Evolutionary conservation across 1,284 basidiomycete species (phyloP).

Genomic region (Cryptococcus hybrid): DNA sequence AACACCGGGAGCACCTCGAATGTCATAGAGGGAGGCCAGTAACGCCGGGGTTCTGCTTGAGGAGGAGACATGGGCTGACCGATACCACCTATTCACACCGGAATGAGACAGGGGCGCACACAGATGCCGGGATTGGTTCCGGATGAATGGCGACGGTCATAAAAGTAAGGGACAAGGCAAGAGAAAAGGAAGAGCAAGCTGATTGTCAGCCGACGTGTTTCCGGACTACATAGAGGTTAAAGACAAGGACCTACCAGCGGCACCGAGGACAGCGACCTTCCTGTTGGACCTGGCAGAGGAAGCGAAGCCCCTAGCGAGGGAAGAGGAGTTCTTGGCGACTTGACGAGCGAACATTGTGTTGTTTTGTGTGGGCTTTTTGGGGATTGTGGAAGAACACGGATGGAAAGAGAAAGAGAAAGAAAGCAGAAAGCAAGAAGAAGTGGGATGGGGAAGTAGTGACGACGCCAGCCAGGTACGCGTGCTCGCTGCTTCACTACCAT

Average conservation of each 20-base stretch:
- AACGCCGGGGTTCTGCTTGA: conserved; percentile 81
- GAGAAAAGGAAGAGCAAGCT: neutral
- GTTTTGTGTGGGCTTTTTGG: conserved; percentile 10
- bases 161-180: neutral
- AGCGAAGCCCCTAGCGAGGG: conserved; percentile 46
- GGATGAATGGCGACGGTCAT: neutral
- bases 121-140: neutral
- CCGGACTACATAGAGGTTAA: neutral
- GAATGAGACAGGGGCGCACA: neutral
- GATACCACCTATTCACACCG: conserved; percentile 57
- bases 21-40: conserved; percentile 93
- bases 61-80: conserved; percentile 87
- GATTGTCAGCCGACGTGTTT: neutral
- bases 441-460: neutral
- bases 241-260: conserved; percentile 27
- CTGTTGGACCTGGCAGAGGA: conserved; percentile 44
- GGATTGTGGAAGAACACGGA: neutral
- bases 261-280: conserved; percentile 51
- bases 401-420: conserved; percentile 8
- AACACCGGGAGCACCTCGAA: conserved; percentile 94
- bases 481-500: neutral
- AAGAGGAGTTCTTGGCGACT: conserved; percentile 26
- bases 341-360: conserved; percentile 38
- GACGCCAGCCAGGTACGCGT: neutral
- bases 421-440: neutral